Conservation (phyloP, 2,329 filamentous ascomycete genomes). For the Cytospora paraplurivora region DNA sequence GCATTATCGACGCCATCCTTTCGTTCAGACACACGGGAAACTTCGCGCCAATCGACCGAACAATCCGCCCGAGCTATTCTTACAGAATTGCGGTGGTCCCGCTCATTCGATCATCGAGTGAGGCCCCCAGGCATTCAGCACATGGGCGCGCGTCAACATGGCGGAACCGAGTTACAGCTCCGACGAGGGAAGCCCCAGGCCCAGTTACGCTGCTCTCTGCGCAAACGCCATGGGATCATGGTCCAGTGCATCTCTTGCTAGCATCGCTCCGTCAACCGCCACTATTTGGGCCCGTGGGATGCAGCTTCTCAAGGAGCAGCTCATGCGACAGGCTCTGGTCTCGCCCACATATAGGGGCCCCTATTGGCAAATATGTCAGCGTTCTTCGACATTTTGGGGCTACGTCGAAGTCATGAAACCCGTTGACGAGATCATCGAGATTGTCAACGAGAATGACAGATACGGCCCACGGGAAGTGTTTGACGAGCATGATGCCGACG, state of each 20-base stretch:
- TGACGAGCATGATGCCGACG: slow-evolving; percentile 6
- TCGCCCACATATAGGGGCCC: slow-evolving; percentile 1
- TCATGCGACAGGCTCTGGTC: background rate
- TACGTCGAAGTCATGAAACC: background rate
- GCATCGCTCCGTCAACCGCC: too few relatives aligned
- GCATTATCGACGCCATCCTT: background rate
- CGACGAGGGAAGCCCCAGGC: background rate
- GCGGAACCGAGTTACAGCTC: background rate
- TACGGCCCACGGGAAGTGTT: slow-evolving; percentile 2
- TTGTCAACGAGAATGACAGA: slow-evolving; percentile 1
- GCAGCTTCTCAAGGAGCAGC: background rate
- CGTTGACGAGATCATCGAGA: slow-evolving; percentile 10
- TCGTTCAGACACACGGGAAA: background rate
- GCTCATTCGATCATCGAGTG: background rate
- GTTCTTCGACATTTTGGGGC: background rate
- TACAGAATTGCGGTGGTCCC: background rate
- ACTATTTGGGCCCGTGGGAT: background rate
- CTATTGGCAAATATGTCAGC: background rate
- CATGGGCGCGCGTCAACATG: background rate
- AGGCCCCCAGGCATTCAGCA: background rate
- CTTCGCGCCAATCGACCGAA: background rate
- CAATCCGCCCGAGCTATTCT: background rate
- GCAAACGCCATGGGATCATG: background rate
- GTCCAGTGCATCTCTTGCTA: background rate
- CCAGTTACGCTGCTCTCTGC: background rate